Percentiles rank a stretch among this genome's conserved stretches.
These are phyloP conservation scores for Sutorius eximius DNA, from an alignment of 1,284 basidiomycete genomes.

Conservation along the genomic window DNA sequence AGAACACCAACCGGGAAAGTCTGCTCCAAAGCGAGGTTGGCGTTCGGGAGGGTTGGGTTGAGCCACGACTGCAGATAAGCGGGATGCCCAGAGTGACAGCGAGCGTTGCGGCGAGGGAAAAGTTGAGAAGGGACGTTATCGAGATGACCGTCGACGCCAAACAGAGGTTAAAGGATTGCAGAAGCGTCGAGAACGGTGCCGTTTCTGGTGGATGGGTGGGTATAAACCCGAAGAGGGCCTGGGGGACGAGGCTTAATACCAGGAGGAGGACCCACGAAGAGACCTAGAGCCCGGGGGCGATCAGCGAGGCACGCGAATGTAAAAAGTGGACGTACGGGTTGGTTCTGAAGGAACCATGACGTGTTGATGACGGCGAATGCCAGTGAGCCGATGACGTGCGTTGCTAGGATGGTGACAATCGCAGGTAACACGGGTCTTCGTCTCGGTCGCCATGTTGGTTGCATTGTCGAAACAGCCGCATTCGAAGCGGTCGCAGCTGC, in stretches of 20 bases:
- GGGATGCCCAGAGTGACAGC: conserved; percentile 63
- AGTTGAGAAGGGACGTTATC: conserved; percentile 84
- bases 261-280: conserved; percentile 33
- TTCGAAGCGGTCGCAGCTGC: not conserved
- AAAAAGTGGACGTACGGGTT: conserved; percentile 37
- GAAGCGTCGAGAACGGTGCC: conserved; percentile 48
- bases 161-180: conserved; percentile 75
- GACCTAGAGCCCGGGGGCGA: conserved; percentile 15
- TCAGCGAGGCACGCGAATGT: not conserved
- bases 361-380: conserved; percentile 49
- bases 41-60: conserved; percentile 26
- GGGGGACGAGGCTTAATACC: conserved; percentile 33
- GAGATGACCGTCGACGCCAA: conserved; percentile 82
- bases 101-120: conserved; percentile 76
- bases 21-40: conserved; percentile 33
- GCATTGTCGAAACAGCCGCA: not conserved
- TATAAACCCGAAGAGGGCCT: conserved; percentile 26
- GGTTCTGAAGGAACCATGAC: conserved; percentile 41
- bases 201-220: conserved; percentile 19
- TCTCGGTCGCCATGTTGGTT: conserved; percentile 38
- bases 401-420: conserved; percentile 52
- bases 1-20: conserved; percentile 36
- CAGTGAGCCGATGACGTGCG: conserved; percentile 52
- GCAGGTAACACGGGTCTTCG: conserved; percentile 51
- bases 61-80: conserved; percentile 44